Evolutionary conservation across 169 alveolate species (phyloP), one percentile per base, ranked within the genome.

Genomic region (Plasmodium sp.): DNA sequence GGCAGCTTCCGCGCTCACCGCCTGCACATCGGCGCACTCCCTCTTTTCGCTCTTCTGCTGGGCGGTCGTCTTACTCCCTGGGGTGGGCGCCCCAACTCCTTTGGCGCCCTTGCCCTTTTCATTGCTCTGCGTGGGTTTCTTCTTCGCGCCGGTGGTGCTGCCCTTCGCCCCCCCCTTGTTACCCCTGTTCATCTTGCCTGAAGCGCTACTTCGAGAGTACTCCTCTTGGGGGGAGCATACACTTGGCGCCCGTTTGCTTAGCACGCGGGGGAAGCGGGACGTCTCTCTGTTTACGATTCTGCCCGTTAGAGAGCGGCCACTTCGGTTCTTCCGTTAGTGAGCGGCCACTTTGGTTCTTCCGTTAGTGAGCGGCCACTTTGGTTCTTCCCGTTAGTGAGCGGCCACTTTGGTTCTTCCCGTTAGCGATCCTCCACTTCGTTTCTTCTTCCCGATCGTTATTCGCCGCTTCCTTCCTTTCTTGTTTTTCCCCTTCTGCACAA

Each of bases 401-500:
- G 27, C 27, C 27, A 22, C 27, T 22, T 22, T 22, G 39, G 7
- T 31, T 67, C 16, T 67, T 1, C 77, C 77, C 36, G 43, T n/a
- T 16, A 56, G 72, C 72, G 27, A 56, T 56, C 72, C 9, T 4
- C 27, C 72, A 56, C 72, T 56, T 56, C 14, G n/a, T 5, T 56
- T 1, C 31, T n/a, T 56, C 27, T 56, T 5, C 27, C 72, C 72
- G 9, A 3, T n/a, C 2, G n/a, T 27, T 4, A 56, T 56, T 10
- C 5, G 10, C 67, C 48, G 36, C 18, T 75, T 34, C 1, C 14
- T 80, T 45, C 45, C 33, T 80, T 80, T 80, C 18, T 22, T 0
- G 27, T 39, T 80, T 83, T 73, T 83, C 54, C 67, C 54, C 54
- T 73, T 83, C 51, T 83, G 77, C 39, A 27, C 77, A 67, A 31